Evolutionary conservation across 169 alveolate species (phyloP).

Genomic region (Nephromyces sp.): DNA sequence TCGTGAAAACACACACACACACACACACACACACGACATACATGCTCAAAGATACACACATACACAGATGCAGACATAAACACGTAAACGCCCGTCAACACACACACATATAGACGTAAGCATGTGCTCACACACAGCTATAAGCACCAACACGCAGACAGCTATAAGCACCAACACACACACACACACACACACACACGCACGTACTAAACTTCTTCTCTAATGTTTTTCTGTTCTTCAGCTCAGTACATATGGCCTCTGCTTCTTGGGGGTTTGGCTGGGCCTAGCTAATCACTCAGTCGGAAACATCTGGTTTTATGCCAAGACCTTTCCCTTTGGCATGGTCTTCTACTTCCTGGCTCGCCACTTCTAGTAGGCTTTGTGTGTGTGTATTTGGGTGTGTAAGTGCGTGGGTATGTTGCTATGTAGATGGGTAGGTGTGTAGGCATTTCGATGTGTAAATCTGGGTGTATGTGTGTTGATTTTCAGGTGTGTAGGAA

Average conservation of each 20-base stretch:
- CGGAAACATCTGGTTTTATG: slow-evolving; percentile 73
- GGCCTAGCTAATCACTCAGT: slow-evolving; percentile 66
- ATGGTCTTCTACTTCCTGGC: slow-evolving; percentile 75
- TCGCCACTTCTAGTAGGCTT: slow-evolving; percentile 60
- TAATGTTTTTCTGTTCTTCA: slow-evolving; percentile 2
- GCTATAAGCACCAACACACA: too few relatives aligned
- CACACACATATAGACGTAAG: too few relatives aligned
- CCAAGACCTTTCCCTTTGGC: slow-evolving; percentile 72
- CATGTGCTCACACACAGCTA: background rate
- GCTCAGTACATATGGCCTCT: slow-evolving; percentile 66
- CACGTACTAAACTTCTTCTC: background rate
- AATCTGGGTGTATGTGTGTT: background rate
- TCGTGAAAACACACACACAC: too few relatives aligned
- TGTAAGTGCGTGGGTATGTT: background rate
- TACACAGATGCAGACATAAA: too few relatives aligned
- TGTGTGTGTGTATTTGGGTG: background rate
- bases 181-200: too few relatives aligned
- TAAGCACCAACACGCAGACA: background rate
- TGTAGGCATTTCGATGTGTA: background rate
- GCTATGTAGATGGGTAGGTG: background rate
- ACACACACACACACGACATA: too few relatives aligned
- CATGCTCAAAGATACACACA: too few relatives aligned
- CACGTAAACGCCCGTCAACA: too few relatives aligned
- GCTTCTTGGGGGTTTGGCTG: slow-evolving; percentile 69
- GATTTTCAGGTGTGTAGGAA: background rate